phyloP scores from a whole-genome alignment of 1,139 yeast species.

The Lizanozyma gosingica region DNA sequence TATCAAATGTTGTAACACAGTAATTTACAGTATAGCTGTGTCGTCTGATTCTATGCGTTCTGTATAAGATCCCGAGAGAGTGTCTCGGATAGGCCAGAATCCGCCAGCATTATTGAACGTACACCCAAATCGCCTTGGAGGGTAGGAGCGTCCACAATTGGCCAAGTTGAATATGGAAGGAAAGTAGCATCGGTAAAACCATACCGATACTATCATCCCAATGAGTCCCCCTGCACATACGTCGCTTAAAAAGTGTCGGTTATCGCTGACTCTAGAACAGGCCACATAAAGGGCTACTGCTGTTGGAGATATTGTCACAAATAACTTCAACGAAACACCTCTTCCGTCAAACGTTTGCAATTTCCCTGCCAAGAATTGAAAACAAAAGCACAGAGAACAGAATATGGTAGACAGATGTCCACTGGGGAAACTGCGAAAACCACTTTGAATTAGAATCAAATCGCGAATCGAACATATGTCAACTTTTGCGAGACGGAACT shows the following conservation, averaged over 20 bases:
- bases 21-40: too few species aligned
- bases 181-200: conserved; percentile 34
- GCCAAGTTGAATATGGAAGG: conserved; percentile 23
- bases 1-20: too few species aligned
- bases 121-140: conserved; percentile 39
- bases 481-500: conserved; percentile 21
- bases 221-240: conserved; percentile 32
- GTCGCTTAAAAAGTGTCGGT: conserved; percentile 38
- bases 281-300: conserved; percentile 29
- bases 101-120: too few species aligned
- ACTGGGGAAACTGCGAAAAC: conserved; percentile 44
- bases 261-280: conserved; percentile 39
- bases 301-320: too few species aligned
- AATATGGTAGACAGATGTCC: conserved; percentile 44
- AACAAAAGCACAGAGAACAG: conserved; percentile 28
- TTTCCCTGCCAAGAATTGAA: conserved; percentile 29
- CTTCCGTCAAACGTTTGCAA: conserved; percentile 29
- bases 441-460: conserved; percentile 27
- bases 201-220: conserved; percentile 24
- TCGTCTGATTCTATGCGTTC: too few species aligned
- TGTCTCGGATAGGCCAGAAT: too few species aligned
- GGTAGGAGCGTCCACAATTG: conserved; percentile 33
- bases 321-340: conserved; percentile 26
- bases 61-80: too few species aligned
- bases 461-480: conserved; percentile 24